phyloP scores from a whole-genome alignment of 1,139 yeast genomes.

The Yamadazyma membranifaciens region DNA sequence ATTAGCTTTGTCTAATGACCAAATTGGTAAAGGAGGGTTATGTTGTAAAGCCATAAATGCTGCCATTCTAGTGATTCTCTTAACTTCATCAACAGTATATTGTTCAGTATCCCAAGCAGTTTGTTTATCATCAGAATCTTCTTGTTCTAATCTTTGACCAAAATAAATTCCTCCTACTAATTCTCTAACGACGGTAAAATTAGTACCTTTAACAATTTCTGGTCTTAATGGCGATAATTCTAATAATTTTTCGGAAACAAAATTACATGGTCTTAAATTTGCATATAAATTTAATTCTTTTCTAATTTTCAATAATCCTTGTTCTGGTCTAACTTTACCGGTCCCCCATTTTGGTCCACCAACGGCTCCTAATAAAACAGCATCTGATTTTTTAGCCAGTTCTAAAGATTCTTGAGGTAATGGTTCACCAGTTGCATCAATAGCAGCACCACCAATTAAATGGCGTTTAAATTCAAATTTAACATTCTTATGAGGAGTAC shows the following conservation, averaged over 20 bases:
- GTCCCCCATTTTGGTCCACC: slow-evolving; percentile 99
- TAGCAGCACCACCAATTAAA: slow-evolving; percentile 96
- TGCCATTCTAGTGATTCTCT: slow-evolving; percentile 96
- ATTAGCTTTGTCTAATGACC: slow-evolving; percentile 97
- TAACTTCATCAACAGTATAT: slow-evolving; percentile 85
- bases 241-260: slow-evolving; percentile 81
- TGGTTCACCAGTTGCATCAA: slow-evolving; percentile 93
- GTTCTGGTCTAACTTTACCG: slow-evolving; percentile 93
- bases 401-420: slow-evolving; percentile 83
- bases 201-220: slow-evolving; percentile 83
- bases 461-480: slow-evolving; percentile 77
- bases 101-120: slow-evolving; percentile 93
- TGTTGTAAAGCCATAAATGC: slow-evolving; percentile 94
- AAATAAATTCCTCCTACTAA: slow-evolving; percentile 97
- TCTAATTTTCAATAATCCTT: slow-evolving; percentile 88
- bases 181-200: slow-evolving; percentile 91
- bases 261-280: slow-evolving; percentile 93
- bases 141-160: slow-evolving; percentile 92
- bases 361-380: slow-evolving; percentile 93
- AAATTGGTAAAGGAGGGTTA: slow-evolving; percentile 88
- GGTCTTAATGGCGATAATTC: slow-evolving; percentile 85
- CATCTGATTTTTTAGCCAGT: slow-evolving; percentile 88
- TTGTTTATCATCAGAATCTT: slow-evolving; percentile 58
- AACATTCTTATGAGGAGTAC: slow-evolving; percentile 52
- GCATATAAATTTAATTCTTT: slow-evolving; percentile 94